phyloP scores from a whole-genome alignment of 768 basidiomycete genomes.

The Russula sp. region DNA sequence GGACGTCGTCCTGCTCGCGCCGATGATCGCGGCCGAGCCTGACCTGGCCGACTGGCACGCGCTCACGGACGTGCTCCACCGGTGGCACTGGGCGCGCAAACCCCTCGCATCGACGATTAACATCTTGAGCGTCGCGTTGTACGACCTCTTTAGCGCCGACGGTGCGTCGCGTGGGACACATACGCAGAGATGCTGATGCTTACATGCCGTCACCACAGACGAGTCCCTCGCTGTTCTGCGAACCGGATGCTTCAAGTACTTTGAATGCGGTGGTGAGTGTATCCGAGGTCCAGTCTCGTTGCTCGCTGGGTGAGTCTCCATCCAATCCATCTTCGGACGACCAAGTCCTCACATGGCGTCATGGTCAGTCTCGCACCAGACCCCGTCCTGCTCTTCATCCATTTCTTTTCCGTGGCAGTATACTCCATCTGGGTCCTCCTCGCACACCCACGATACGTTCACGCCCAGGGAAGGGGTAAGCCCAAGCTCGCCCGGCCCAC shows the following conservation, averaged over 20 bases:
- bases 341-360: not conserved
- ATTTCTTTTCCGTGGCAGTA: conserved; percentile 95
- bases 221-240: conserved; percentile 57
- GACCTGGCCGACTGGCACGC: conserved; percentile 45
- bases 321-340: not conserved
- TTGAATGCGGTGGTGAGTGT: conserved; percentile 88
- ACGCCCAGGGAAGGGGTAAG: conserved; percentile 34
- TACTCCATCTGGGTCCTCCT: conserved; percentile 93
- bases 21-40: conserved; percentile 47
- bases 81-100: conserved; percentile 88
- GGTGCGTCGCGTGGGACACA: conserved; percentile 44
- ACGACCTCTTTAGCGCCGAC: conserved; percentile 91
- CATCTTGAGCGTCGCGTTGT: conserved; percentile 87
- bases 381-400: conserved; percentile 73
- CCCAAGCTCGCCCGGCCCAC: conserved; percentile 38
- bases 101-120: conserved; percentile 82
- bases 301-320: conserved; percentile 65
- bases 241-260: conserved; percentile 95
- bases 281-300: conserved; percentile 84
- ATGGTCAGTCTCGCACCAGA: conserved; percentile 63
- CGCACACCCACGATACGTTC: conserved; percentile 45
- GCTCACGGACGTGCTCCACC: conserved; percentile 47
- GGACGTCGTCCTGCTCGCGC: conserved; percentile 72
- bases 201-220: conserved; percentile 35
- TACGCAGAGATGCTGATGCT: too few species aligned